phyloP scores from a whole-genome alignment of 2,329 filamentous ascomycete genomes.

The Ceratocystis albifundus region DNA sequence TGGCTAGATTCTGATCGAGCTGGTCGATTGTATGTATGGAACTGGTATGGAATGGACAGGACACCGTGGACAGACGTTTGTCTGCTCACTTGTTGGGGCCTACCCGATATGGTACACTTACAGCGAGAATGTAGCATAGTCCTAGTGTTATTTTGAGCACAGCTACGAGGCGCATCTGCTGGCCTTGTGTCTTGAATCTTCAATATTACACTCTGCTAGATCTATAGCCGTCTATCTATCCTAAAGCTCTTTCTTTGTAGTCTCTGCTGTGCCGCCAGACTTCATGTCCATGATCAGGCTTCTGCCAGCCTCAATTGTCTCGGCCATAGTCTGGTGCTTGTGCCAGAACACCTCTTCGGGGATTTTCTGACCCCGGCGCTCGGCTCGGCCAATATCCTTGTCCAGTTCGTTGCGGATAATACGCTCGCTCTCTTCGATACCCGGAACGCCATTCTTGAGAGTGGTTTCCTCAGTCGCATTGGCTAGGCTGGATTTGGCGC shows the following conservation, averaged over 20 bases:
- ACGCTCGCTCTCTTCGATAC: constrained; percentile 43
- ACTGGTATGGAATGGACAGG: no score
- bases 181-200: neutral
- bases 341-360: constrained; percentile 51
- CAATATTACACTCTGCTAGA: neutral
- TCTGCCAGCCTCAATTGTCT: constrained; percentile 47
- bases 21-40: no score
- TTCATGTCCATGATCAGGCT: constrained; percentile 35
- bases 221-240: neutral
- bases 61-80: no score
- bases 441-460: constrained; percentile 31
- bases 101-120: no score
- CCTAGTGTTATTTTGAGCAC: no score
- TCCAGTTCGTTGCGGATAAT: constrained; percentile 56
- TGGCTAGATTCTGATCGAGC: no score
- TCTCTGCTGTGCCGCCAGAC: neutral
- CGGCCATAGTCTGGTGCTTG: constrained; percentile 45
- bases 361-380: constrained; percentile 25
- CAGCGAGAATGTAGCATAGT: no score
- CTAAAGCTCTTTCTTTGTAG: constrained; percentile 2
- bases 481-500: constrained; percentile 31
- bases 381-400: constrained; percentile 46
- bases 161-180: neutral
- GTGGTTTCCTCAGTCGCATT: constrained; percentile 22
- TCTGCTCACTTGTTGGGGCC: no score